phyloP scores from a whole-genome alignment of 2,329 filamentous ascomycete species.

The Laburnicola sp. region DNA sequence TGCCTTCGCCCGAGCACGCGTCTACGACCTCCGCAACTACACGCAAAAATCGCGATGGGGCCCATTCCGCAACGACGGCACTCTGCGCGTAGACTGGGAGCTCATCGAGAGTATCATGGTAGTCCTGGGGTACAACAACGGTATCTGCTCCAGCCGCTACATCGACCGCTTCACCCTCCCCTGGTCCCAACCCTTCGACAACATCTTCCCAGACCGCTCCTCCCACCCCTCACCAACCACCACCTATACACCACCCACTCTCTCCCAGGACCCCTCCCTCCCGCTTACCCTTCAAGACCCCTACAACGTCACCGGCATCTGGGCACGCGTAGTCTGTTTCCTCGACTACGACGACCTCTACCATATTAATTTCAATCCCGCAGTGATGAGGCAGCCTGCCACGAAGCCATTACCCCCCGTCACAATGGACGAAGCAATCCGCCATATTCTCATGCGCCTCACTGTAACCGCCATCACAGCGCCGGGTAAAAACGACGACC shows the following conservation, averaged over 20 bases:
- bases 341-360: slow-evolving; percentile 72
- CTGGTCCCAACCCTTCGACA: slow-evolving; percentile 37
- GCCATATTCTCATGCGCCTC: slow-evolving; percentile 70
- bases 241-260: background rate
- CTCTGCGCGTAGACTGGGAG: slow-evolving; percentile 72
- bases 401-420: slow-evolving; percentile 56
- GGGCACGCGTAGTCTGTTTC: slow-evolving; percentile 8
- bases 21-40: slow-evolving; percentile 75
- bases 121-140: slow-evolving; percentile 64
- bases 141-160: slow-evolving; percentile 30
- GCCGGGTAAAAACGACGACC: slow-evolving; percentile 61
- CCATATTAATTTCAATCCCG: slow-evolving; percentile 67
- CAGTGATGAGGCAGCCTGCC: slow-evolving; percentile 42
- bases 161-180: slow-evolving; percentile 29
- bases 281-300: background rate
- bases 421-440: slow-evolving; percentile 66
- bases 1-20: slow-evolving; percentile 66
- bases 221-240: background rate
- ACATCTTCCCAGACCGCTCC: slow-evolving; percentile 16
- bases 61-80: slow-evolving; percentile 68
- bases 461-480: slow-evolving; percentile 62
- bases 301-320: slow-evolving; percentile 4
- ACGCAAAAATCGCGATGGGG: slow-evolving; percentile 67
- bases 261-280: slow-evolving; percentile 17
- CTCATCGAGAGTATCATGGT: slow-evolving; percentile 76